Conservation (phyloP, 225 moss, liverwort and hornwort genomes). For the Bryoerythrophyllum caledonicum region DNA sequence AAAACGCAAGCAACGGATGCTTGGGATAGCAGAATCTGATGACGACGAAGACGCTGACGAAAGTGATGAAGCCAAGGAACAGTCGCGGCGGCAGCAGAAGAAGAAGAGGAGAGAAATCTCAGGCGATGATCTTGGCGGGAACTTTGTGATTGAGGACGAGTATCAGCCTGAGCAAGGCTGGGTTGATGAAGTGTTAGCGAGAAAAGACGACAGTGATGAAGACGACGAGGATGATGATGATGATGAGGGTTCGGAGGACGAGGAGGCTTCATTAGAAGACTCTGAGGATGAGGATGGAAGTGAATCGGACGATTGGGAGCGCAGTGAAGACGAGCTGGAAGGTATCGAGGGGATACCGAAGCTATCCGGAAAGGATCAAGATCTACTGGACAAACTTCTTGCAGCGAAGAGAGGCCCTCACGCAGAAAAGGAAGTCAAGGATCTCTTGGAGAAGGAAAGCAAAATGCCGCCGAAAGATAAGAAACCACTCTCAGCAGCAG, state of each 20-base stretch:
- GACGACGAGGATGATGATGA: constrained; percentile 48
- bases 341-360: constrained; percentile 44
- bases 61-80: constrained; percentile 47
- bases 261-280: constrained; percentile 29
- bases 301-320: constrained; percentile 61
- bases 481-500: constrained; percentile 22
- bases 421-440: constrained; percentile 33
- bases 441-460: constrained; percentile 27
- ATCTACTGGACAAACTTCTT: constrained; percentile 50
- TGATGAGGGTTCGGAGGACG: constrained; percentile 38
- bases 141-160: constrained; percentile 86
- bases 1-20: constrained; percentile 92
- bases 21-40: constrained; percentile 64
- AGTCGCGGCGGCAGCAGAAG: constrained; percentile 51
- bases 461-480: constrained; percentile 31
- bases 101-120: constrained; percentile 74
- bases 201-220: constrained; percentile 46
- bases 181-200: constrained; percentile 94
- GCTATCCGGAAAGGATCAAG: constrained; percentile 52
- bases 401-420: constrained; percentile 45
- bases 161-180: constrained; percentile 72
- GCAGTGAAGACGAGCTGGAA: constrained; percentile 57
- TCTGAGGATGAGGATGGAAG: constrained; percentile 51
- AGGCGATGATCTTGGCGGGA: constrained; percentile 96
- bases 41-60: constrained; percentile 59